phyloP scores from a whole-genome alignment of 2,329 filamentous ascomycete species.

The Aspergillus fumigatus region DNA sequence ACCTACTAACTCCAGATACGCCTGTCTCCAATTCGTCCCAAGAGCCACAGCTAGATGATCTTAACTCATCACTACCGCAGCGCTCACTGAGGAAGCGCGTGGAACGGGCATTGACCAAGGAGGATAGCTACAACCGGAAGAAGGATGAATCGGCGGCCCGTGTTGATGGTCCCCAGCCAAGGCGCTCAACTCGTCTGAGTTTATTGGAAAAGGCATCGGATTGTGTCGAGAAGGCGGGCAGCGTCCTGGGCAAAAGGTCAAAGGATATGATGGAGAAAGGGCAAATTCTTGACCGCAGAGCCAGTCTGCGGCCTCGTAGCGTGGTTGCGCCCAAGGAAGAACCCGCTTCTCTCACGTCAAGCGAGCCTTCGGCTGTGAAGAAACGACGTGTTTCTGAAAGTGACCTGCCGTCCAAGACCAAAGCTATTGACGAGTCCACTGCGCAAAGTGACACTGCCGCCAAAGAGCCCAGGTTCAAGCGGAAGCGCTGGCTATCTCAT shows the following conservation, averaged over 20 bases:
- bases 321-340: constrained; percentile 24
- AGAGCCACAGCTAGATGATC: constrained; percentile 21
- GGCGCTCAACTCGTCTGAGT: constrained; percentile 42
- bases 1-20: constrained; percentile 29
- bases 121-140: constrained; percentile 20
- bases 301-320: constrained; percentile 53
- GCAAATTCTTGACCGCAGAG: constrained; percentile 53
- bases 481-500: constrained; percentile 74
- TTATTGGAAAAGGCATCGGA: constrained; percentile 42
- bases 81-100: constrained; percentile 30
- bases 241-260: constrained; percentile 57
- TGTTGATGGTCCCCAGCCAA: constrained; percentile 25
- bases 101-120: constrained; percentile 25
- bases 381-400: constrained; percentile 41
- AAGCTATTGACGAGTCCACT: constrained; percentile 14
- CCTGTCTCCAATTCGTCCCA: constrained; percentile 33
- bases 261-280: constrained; percentile 52
- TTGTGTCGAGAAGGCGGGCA: constrained; percentile 45
- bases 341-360: constrained; percentile 6
- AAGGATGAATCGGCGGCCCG: constrained; percentile 20
- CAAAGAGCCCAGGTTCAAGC: constrained; percentile 30
- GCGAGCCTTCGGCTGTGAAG: constrained; percentile 34
- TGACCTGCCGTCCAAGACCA: constrained; percentile 22
- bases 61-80: constrained; percentile 23
- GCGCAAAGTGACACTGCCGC: constrained; percentile 18